Base-by-base conservation (phyloP, 352 stramenopile species). In the Phytophthora tubulina region DNA sequence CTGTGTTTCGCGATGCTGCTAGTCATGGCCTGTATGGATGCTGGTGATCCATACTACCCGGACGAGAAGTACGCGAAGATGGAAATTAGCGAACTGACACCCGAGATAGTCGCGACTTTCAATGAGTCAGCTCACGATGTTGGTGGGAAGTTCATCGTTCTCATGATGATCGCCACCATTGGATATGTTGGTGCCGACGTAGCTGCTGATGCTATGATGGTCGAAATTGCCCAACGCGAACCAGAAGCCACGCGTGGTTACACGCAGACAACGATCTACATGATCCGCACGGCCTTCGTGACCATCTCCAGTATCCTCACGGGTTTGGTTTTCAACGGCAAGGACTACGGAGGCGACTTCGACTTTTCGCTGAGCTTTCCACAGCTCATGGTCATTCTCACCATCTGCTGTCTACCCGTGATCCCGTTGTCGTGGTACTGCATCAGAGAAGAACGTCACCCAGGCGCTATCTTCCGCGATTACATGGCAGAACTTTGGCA, bases 321-420 rank as follows among this genome's bases (percentile, higher is more conserved):
- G 3, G 78, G 67, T 31, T 70, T 88, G 42, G 58, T 48, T 6
- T 82, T 86, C 67, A 88, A 88, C 54, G 76, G 76, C 31, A 59
- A 77, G 35, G 68, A 85, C 35, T 88, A 86, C 61, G 78, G 78
- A 33, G 78, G 81, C n/a, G 52, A 75, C 44, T 84, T 89, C 17
- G 42, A 80, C 54, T 86, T 84, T 46, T 82, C 73, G 45, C 61
- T 86, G 11, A 70, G 65, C n/a, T 84, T 84, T 65, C 70, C 75
- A 10, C 53, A 73, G 57, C 46, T 86, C 2, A 84, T 86, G 79
- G 48, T 85, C 1, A 82, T 84, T 45, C 62, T 82, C 5, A 74
- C 69, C 5, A 54, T 82, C 31, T 82, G 50, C 52, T 69, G 67
- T 15, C 56, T 76, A 4, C 74, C 76, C 1, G 61, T 86, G 21